Evolutionary conservation across 768 basidiomycete genomes (phyloP).

Genomic region (Podaxis carcinomalis): DNA sequence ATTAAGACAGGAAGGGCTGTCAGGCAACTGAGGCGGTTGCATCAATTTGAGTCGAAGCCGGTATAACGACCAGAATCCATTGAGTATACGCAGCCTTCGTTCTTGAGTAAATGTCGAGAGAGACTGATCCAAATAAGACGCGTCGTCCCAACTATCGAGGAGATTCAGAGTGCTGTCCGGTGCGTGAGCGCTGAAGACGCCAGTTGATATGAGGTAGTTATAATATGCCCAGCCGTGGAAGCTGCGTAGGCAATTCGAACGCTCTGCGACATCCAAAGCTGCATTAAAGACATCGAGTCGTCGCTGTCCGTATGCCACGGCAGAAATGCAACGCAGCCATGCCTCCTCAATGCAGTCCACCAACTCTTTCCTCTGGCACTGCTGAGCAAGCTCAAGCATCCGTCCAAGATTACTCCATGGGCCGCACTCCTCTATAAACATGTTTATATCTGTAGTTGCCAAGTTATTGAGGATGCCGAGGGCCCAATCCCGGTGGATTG

Average conservation of each 20-base stretch:
- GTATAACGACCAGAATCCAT: slow-evolving; percentile 1
- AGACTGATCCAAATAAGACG: background rate
- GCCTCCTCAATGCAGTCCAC: background rate
- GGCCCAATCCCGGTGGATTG: background rate
- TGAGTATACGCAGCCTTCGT: background rate
- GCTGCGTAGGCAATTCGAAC: background rate
- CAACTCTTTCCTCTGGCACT: background rate
- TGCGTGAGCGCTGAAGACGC: background rate
- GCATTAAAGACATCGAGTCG: background rate
- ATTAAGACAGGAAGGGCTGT: background rate
- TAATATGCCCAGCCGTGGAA: slow-evolving; percentile 6
- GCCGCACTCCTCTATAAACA: background rate
- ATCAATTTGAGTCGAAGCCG: background rate
- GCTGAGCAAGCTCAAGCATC: background rate
- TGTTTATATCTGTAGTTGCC: background rate
- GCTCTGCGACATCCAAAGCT: background rate
- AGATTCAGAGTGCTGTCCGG: background rate
- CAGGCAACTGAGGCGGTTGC: background rate
- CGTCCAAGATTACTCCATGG: background rate
- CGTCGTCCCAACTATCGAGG: background rate
- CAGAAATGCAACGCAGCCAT: background rate
- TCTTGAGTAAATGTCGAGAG: background rate
- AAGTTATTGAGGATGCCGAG: background rate
- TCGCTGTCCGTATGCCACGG: background rate
- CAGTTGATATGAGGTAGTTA: background rate